Conservation (phyloP, 1,139 yeast genomes). For the Yamadazyma atmosphaerica region DNA sequence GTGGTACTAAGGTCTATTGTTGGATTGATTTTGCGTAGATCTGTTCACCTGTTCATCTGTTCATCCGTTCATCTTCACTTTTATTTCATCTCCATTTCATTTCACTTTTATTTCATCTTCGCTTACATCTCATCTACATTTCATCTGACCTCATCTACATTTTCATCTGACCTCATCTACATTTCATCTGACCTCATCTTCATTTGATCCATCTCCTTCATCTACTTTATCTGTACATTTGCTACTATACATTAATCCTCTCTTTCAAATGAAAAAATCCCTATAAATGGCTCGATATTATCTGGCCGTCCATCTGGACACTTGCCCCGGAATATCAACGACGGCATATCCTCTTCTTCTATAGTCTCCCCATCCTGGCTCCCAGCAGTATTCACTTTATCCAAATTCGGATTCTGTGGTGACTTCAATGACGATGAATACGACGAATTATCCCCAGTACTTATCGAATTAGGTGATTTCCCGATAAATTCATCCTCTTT, state of each 20-base stretch:
- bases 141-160: no score
- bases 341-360: constrained; percentile 41
- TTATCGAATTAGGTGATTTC: constrained; percentile 15
- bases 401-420: constrained; percentile 13
- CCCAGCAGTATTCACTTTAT: constrained; percentile 12
- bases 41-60: no score
- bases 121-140: no score
- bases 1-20: no score
- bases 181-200: not conserved
- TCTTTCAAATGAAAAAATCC: constrained; percentile 54
- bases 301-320: constrained; percentile 59
- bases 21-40: no score
- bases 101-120: no score
- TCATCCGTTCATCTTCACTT: no score
- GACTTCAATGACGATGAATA: constrained; percentile 16
- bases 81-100: no score
- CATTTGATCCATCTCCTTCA: not conserved
- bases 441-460: constrained; percentile 17
- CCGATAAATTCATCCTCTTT: constrained; percentile 11
- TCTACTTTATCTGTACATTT: not conserved
- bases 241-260: no score
- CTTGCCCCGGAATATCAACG: constrained; percentile 50
- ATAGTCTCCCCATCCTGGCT: constrained; percentile 13
- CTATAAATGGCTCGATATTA: constrained; percentile 54
- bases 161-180: no score